Evolutionary conservation across 1,139 yeast genomes (phyloP).

Genomic region (Eremothecium sinecaudum): DNA sequence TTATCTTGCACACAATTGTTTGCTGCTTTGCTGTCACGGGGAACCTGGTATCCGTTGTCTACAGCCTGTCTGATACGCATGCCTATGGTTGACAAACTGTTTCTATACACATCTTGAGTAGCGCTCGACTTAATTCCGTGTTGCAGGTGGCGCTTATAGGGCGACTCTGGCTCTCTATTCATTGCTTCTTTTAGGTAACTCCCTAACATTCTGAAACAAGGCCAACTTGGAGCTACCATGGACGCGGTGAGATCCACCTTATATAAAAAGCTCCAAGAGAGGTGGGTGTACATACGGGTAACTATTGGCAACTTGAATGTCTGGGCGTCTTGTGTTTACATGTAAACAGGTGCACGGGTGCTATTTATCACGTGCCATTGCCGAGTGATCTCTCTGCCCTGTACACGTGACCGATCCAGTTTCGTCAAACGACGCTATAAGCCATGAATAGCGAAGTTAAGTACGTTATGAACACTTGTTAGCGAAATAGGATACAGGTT

Average conservation of each 20-base stretch:
- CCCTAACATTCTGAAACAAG: too few relatives aligned
- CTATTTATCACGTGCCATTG: background rate
- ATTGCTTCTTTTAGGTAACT: too few relatives aligned
- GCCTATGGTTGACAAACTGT: conserved; percentile 46
- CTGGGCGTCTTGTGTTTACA: conserved; percentile 6
- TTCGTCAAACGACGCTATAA: conserved; percentile 4
- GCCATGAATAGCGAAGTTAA: conserved; percentile 1
- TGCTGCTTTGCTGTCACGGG: conserved; percentile 12
- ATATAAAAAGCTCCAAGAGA: too few relatives aligned
- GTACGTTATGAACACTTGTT: conserved; percentile 2
- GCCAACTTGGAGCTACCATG: too few relatives aligned
- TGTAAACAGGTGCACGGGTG: conserved; percentile 5
- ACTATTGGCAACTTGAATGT: conserved; percentile 5
- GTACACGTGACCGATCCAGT: background rate
- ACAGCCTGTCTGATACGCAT: conserved; percentile 66
- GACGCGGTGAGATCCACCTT: too few relatives aligned
- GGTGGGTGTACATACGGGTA: too few relatives aligned
- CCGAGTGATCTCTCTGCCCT: background rate
- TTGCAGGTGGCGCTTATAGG: conserved; percentile 1
- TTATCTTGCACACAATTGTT: conserved; percentile 20
- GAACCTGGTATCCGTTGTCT: conserved; percentile 46
- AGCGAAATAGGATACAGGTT: too few relatives aligned
- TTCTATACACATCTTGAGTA: conserved; percentile 21
- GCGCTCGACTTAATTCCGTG: background rate
- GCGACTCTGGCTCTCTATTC: too few relatives aligned